A percentile compares a stretch with the other conserved stretches of the same genome.
These are phyloP conservation scores for Aureobasidium uvarum DNA, from an alignment of 2,329 filamentous ascomycete species.

Conservation along the genomic window DNA sequence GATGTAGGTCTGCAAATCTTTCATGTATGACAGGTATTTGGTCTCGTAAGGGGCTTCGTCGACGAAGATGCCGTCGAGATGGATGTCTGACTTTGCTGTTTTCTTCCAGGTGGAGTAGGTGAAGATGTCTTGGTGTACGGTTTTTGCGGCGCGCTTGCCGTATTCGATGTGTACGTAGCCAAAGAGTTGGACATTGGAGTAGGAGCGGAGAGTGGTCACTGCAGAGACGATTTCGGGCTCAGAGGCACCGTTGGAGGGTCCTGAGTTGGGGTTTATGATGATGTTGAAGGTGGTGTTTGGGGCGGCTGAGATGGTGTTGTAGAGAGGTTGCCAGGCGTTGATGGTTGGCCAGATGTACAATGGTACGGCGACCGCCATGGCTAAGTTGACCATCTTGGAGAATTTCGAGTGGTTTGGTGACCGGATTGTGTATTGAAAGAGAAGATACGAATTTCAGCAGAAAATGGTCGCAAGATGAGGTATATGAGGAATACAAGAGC, in stretches of 20 bases:
- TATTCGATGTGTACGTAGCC: conserved; percentile 35
- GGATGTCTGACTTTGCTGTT: conserved; percentile 29
- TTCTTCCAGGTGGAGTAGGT: conserved; percentile 34
- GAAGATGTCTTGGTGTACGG: conserved; percentile 31
- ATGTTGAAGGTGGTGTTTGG: conserved; percentile 35
- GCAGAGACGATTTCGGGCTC: conserved; percentile 33
- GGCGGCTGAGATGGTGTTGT: conserved; percentile 29
- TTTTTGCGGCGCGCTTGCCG: conserved; percentile 29
- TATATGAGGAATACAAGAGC: neutral
- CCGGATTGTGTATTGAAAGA: neutral
- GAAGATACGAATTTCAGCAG: neutral
- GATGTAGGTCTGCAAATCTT: conserved; percentile 15
- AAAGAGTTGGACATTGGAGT: conserved; percentile 33
- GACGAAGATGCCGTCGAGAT: conserved; percentile 34
- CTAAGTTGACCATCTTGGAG: conserved; percentile 25
- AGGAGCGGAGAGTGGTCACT: conserved; percentile 33
- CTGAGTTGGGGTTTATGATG: conserved; percentile 36
- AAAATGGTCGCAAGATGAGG: neutral
- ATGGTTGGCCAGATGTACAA: conserved; percentile 29
- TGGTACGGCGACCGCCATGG: conserved; percentile 26
- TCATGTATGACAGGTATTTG: conserved; percentile 27
- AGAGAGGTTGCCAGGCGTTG: conserved; percentile 28
- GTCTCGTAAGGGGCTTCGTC: conserved; percentile 32
- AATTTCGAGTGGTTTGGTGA: neutral
- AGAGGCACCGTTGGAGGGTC: conserved; percentile 30